Evolutionary conservation across 2,329 filamentous ascomycete species (phyloP).

Genomic region (Monilinia vaccinii-corymbosi): DNA sequence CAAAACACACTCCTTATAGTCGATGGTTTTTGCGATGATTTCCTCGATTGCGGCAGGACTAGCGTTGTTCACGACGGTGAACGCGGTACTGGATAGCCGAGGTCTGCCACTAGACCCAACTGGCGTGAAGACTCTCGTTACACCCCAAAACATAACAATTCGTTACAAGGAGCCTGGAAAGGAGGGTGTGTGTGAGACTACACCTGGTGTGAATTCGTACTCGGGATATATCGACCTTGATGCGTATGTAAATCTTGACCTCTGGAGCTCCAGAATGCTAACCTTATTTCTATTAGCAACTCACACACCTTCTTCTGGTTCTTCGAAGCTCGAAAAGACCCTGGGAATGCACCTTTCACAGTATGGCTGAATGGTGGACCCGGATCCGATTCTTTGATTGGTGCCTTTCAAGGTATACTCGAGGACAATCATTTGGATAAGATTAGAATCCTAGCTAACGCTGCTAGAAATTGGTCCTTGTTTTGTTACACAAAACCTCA

Average conservation of each 20-base stretch:
- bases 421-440: neutral
- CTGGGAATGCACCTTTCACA: conserved; percentile 38
- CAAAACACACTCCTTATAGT: neutral
- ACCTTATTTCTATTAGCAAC: conserved; percentile 12
- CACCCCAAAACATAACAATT: conserved; percentile 34
- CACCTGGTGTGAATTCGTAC: conserved; percentile 25
- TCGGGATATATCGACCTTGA: conserved; percentile 26
- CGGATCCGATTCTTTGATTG: conserved; percentile 44
- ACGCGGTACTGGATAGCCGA: conserved; percentile 18
- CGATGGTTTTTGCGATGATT: conserved; percentile 5
- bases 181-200: conserved; percentile 24
- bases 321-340: conserved; percentile 41
- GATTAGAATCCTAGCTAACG: neutral
- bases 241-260: conserved; percentile 5
- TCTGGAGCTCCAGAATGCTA: conserved; percentile 3
- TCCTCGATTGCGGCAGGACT: conserved; percentile 10
- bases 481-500: conserved; percentile 29
- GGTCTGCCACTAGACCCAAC: conserved; percentile 34
- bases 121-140: conserved; percentile 32
- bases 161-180: conserved; percentile 38
- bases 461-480: conserved; percentile 33
- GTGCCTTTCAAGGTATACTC: conserved; percentile 37
- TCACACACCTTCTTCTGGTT: conserved; percentile 41
- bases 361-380: conserved; percentile 46
- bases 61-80: conserved; percentile 10